Percentiles rank a stretch among this genome's conserved stretches.
These are phyloP conservation scores for Agarophyton chilense DNA, from an alignment of 23 red algal species.

Conservation along the genomic window DNA sequence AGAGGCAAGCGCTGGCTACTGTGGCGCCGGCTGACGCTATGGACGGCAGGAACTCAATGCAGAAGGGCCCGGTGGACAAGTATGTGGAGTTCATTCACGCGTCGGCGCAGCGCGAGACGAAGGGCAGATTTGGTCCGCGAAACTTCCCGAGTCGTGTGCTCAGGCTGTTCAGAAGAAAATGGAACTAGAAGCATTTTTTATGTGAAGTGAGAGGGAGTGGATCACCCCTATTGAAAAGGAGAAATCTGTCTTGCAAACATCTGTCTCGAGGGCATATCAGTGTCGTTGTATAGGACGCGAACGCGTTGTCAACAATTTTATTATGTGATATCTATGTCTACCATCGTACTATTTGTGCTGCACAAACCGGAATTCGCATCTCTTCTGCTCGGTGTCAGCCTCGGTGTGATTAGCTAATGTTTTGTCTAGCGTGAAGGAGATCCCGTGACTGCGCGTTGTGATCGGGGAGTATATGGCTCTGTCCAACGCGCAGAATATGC, in stretches of 20 bases:
- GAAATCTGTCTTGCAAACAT: background rate
- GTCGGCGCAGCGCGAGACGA: conserved; percentile 38
- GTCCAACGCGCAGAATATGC: conserved; percentile 85
- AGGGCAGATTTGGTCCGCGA: conserved; percentile 26
- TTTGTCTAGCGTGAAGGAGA: conserved; percentile 60
- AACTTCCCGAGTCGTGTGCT: conserved; percentile 53
- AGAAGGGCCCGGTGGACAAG: conserved; percentile 53
- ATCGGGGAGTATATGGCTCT: conserved; percentile 67
- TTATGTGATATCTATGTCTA: background rate
- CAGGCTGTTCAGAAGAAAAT: conserved; percentile 58
- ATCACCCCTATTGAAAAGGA: background rate
- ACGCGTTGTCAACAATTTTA: conserved; percentile 13
- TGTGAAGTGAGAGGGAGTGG: background rate
- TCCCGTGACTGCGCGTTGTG: conserved; percentile 27
- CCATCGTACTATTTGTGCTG: conserved; percentile 4
- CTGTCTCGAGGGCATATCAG: background rate
- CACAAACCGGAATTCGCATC: conserved; percentile 62
- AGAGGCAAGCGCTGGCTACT: conserved; percentile 20
- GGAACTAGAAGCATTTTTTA: conserved; percentile 55
- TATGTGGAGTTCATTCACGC: conserved; percentile 75
- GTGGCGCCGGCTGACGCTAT: conserved; percentile 20
- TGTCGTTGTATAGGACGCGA: conserved; percentile 25
- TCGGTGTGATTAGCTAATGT: conserved; percentile 62
- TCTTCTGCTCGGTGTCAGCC: background rate
- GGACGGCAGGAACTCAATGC: background rate